Percentiles rank a stretch among this genome's conserved stretches.
phyloP scores from a whole-genome alignment of 2,329 filamentous ascomycete genomes.

The Tolypocladium sp. region DNA sequence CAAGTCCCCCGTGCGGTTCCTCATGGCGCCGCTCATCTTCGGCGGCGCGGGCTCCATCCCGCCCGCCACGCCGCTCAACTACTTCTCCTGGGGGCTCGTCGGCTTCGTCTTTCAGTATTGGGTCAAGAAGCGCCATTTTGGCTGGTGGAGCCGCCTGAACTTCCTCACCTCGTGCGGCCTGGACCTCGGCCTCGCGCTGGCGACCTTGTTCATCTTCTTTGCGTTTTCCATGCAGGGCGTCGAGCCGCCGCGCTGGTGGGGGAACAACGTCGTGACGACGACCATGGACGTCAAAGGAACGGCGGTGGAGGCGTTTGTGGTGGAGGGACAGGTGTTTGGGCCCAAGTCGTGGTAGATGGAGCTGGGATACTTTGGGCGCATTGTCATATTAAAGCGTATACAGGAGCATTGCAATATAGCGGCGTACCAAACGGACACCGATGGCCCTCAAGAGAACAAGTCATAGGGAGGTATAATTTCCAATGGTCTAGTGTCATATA shows the following conservation, averaged over 20 bases:
- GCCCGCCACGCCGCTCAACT: constrained; percentile 64
- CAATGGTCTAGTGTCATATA: constrained; percentile 12
- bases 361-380: not conserved
- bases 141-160: constrained; percentile 68
- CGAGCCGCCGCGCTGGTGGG: constrained; percentile 60
- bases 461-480: not conserved
- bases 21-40: constrained; percentile 56
- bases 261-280: constrained; percentile 46
- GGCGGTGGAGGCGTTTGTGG: constrained; percentile 46
- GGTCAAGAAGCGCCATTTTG: constrained; percentile 53
- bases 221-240: constrained; percentile 56
- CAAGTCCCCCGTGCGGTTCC: constrained; percentile 36
- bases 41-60: constrained; percentile 50
- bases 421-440: not conserved
- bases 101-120: constrained; percentile 62
- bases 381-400: not conserved
- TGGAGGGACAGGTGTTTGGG: constrained; percentile 51
- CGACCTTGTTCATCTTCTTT: constrained; percentile 62
- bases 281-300: constrained; percentile 54
- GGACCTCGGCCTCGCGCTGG: constrained; percentile 58
- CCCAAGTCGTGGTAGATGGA: constrained; percentile 39
- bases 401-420: not conserved
- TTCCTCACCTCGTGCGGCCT: constrained; percentile 62
- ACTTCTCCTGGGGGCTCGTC: constrained; percentile 64
- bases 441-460: not conserved